These are phyloP conservation scores for Leishmania aethiopica DNA, from an alignment of 208 protist genomes.

Conservation along the genomic window DNA sequence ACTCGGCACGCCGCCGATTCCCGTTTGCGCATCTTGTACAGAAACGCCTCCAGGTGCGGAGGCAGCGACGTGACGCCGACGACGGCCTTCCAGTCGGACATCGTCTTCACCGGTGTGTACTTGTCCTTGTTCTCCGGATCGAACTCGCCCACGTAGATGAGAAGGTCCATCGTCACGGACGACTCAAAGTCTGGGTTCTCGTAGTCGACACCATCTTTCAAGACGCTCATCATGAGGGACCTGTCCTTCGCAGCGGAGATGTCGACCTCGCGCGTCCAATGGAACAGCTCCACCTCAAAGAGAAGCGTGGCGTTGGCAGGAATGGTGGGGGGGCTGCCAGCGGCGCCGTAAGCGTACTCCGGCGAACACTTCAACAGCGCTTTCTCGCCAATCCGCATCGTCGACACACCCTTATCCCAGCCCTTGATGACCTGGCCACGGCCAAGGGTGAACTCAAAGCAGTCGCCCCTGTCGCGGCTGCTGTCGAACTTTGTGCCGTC, in stretches of 20 bases:
- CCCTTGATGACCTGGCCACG: constrained; percentile 92
- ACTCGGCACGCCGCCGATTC: constrained; percentile 78
- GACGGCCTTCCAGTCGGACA: constrained; percentile 48
- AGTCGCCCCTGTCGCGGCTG: constrained; percentile 79
- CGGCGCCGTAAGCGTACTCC: constrained; percentile 86
- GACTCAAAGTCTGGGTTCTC: constrained; percentile 87
- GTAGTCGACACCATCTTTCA: constrained; percentile 73
- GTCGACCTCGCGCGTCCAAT: constrained; percentile 80
- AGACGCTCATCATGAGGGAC: constrained; percentile 77
- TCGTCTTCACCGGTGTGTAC: constrained; percentile 46
- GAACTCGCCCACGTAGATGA: constrained; percentile 53
- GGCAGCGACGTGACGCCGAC: constrained; percentile 73
- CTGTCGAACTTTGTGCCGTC: constrained; percentile 92
- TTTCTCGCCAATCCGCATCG: constrained; percentile 91
- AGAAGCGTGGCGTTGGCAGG: constrained; percentile 86
- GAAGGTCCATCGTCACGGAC: constrained; percentile 58
- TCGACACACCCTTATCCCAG: constrained; percentile 91
- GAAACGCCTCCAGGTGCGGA: constrained; percentile 70
- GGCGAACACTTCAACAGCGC: constrained; percentile 67
- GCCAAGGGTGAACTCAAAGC: constrained; percentile 89
- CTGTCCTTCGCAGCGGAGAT: constrained; percentile 74
- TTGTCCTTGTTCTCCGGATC: constrained; percentile 46
- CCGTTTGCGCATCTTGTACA: constrained; percentile 70
- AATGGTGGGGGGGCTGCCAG: constrained; percentile 83
- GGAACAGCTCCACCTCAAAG: constrained; percentile 92